These are phyloP conservation scores for Trichoderma simmonsii DNA, from an alignment of 2,329 filamentous ascomycete species.

Conservation along the genomic window DNA sequence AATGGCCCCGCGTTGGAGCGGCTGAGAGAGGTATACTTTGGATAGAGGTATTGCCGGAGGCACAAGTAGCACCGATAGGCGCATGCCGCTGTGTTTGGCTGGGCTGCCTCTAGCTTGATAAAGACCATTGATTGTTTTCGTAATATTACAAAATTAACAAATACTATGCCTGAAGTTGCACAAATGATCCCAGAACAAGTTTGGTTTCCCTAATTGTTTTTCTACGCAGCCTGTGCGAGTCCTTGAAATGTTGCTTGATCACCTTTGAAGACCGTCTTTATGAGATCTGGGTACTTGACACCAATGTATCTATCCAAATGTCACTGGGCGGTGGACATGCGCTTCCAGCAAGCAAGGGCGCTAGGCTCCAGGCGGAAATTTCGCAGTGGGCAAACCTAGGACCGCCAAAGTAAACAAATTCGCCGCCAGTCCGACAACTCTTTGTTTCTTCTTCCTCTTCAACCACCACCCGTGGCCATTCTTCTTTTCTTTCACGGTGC, in stretches of 20 bases:
- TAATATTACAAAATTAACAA: neutral
- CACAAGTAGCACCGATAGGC: slow-evolving; percentile 1
- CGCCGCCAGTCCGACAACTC: slow-evolving; percentile 4
- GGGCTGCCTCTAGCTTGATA: neutral
- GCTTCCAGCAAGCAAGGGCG: neutral
- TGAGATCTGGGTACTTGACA: neutral
- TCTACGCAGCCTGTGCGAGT: too few species aligned
- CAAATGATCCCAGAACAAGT: too few species aligned
- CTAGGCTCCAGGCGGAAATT: slow-evolving; percentile 11
- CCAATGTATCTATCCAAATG: neutral
- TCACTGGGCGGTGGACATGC: neutral
- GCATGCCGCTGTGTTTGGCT: neutral
- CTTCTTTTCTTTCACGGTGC: neutral
- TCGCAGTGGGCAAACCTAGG: neutral
- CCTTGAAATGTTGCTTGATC: too few species aligned
- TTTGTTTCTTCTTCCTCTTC: neutral
- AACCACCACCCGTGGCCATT: neutral
- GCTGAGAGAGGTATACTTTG: neutral
- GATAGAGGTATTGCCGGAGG: neutral
- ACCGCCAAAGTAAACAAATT: slow-evolving; percentile 19
- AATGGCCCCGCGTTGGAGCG: neutral
- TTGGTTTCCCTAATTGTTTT: too few species aligned
- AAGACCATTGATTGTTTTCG: too few species aligned
- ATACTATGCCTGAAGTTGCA: neutral
- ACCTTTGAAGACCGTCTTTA: neutral